Evolutionary conservation across 2,329 filamentous ascomycete species (phyloP), one percentile per base, ranked within the genome.

Genomic region (Eutypa lata): DNA sequence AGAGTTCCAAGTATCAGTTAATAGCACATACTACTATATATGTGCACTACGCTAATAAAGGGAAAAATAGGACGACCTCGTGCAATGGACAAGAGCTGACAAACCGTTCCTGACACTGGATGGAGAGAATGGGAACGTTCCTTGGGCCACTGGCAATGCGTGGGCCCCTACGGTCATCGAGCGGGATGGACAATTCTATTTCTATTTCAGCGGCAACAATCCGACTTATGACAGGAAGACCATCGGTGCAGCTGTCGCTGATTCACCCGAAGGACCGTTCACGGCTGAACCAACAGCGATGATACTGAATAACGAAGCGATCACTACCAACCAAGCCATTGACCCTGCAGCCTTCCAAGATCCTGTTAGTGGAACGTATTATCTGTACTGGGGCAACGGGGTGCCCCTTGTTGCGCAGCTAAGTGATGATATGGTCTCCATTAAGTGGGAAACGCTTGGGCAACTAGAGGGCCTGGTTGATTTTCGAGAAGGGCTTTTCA

Each of bases 101-200:
- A 48, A 73, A 14, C 74, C 76, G 0, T 71, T 79, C 57, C 68
- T 79, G 19, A 71, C 68, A 0, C 71, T 79, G 2, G 71, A 78
- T 42, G 75, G 75, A n/a, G 65, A 68, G 0, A 65, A 62, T 22
- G 75, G 76, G 11, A 77, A 86, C 52, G 76, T 88, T 1, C 82
- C 83, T 2, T 88, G 85, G 85, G 83, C 82, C 0, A 78, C 74
- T 1, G 85, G 86, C 54, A 86, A 87, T 59, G 78, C 86, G 3
- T 88, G 85, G 84, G 84, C 84, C 0, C 85, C 85, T 0, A 83
- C 84, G 49, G 84, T 85, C 2, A 81, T 81, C 1, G 68, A 73
- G 47, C 81, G 80, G 48, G 72, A 81, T 53, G 82, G 81, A 0
- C 84, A 83, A 68, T 88, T 81, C 68, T 87, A 84, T 60, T 80